A percentile compares a stretch with the other conserved stretches of the same genome.
These are phyloP conservation scores for Picochlorum sp. DNA, from an alignment of 139 green algal genomes.

Conservation along the genomic window DNA sequence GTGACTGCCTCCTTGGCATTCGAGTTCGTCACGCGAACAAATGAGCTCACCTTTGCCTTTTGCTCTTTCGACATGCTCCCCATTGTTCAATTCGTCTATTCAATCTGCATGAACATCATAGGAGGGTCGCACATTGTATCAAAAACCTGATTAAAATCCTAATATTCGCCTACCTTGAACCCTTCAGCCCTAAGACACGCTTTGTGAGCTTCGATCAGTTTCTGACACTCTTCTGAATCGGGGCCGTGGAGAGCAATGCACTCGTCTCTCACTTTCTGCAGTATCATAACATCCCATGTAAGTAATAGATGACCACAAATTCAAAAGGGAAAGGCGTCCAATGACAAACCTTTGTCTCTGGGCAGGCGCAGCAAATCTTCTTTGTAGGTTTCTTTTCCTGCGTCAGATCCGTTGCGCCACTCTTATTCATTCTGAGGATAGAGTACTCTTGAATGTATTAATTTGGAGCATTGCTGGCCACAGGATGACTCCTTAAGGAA, in stretches of 20 bases:
- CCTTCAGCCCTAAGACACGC: conserved; percentile 76
- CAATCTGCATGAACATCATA: background rate
- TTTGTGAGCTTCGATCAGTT: conserved; percentile 88
- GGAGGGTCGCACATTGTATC: background rate
- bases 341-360: conserved; percentile 73
- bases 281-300: background rate
- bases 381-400: conserved; percentile 8
- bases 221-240: conserved; percentile 54
- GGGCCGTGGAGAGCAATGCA: conserved; percentile 63
- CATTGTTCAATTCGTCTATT: background rate
- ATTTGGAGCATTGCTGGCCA: background rate
- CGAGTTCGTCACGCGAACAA: conserved; percentile 37
- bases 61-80: conserved; percentile 31
- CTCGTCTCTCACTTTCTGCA: conserved; percentile 49
- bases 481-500: too few relatives aligned
- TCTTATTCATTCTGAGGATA: background rate
- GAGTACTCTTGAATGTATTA: background rate
- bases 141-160: background rate
- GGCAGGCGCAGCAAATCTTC: conserved; percentile 87
- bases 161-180: conserved; percentile 63
- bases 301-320: background rate
- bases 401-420: background rate
- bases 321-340: background rate
- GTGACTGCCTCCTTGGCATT: conserved; percentile 4
- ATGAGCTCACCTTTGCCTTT: conserved; percentile 37